Conservation (phyloP, 495 filamentous ascomycete genomes). For the Penicillium canariense region DNA sequence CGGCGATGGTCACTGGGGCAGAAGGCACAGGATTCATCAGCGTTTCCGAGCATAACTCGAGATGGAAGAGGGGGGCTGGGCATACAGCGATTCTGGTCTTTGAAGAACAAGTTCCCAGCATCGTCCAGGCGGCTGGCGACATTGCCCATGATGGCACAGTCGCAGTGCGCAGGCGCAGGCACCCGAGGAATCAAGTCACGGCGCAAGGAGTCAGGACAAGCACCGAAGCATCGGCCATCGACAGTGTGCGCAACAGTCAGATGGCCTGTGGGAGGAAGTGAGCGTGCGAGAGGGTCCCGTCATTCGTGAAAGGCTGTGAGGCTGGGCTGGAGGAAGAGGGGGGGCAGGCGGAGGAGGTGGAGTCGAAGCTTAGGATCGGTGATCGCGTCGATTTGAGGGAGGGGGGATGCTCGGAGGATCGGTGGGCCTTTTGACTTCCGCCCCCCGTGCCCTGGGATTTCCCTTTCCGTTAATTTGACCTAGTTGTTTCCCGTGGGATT, state of each 20-base stretch:
- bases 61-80: background rate
- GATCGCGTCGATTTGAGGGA: constrained; percentile 27
- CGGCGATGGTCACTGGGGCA: constrained; percentile 77
- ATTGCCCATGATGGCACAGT: constrained; percentile 71
- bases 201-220: constrained; percentile 31
- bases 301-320: constrained; percentile 20
- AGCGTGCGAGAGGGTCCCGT: constrained; percentile 14
- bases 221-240: constrained; percentile 39
- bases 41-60: background rate
- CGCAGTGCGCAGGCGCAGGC: background rate
- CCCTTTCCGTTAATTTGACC: too few relatives aligned
- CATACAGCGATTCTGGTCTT: constrained; percentile 86
- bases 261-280: constrained; percentile 18
- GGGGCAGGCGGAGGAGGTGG: constrained; percentile 16
- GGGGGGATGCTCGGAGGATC: constrained; percentile 11
- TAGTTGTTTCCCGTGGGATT: background rate
- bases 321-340: background rate
- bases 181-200: constrained; percentile 26
- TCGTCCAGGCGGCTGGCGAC: constrained; percentile 90
- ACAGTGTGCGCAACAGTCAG: constrained; percentile 31
- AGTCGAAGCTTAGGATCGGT: constrained; percentile 32
- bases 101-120: constrained; percentile 75
- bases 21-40: constrained; percentile 2
- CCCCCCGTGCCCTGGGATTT: too few relatives aligned
- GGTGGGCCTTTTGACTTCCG: constrained; percentile 1